Evolutionary conservation across 148 eudicot genomes (phyloP).

Genomic region (Diospyros lotus): DNA sequence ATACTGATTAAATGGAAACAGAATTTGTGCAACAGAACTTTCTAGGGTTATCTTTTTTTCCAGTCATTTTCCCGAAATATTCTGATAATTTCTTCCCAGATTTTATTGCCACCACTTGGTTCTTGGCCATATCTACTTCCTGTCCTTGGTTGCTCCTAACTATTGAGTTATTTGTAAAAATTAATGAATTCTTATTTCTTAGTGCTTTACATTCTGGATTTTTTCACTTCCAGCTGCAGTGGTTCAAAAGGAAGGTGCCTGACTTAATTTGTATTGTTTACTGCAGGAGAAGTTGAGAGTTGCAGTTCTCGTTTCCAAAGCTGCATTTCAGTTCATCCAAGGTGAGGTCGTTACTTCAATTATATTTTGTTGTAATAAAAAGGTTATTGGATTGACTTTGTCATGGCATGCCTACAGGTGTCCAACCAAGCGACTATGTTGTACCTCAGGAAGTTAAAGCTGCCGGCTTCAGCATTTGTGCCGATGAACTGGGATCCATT

Average conservation of each 20-base stretch:
- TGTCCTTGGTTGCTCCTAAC: not conserved
- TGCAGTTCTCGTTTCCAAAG: slow-evolving; percentile 67
- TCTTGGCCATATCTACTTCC: not conserved
- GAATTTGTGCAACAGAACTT: not conserved
- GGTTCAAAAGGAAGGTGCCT: slow-evolving; percentile 5
- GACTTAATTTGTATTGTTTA: slow-evolving; percentile 6
- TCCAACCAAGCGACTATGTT: slow-evolving; percentile 58
- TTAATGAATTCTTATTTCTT: not conserved
- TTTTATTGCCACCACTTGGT: not conserved
- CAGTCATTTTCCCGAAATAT: not conserved
- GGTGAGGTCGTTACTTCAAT: slow-evolving; percentile 25
- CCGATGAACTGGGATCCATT: slow-evolving; percentile 69
- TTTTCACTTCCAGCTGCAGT: not conserved
- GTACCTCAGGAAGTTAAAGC: slow-evolving; percentile 71
- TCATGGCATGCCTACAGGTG: slow-evolving; percentile 43
- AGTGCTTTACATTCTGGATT: not conserved
- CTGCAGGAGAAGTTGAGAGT: slow-evolving; percentile 60
- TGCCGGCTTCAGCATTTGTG: slow-evolving; percentile 80
- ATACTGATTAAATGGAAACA: not conserved
- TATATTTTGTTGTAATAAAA: not conserved
- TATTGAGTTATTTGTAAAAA: not conserved
- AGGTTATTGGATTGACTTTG: not conserved
- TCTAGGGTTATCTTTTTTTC: not conserved
- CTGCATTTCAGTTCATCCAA: slow-evolving; percentile 60
- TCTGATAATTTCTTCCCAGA: not conserved